These are phyloP conservation scores for Arthroderma sp. DNA, from an alignment of 2,329 filamentous ascomycete genomes.

Conservation along the genomic window DNA sequence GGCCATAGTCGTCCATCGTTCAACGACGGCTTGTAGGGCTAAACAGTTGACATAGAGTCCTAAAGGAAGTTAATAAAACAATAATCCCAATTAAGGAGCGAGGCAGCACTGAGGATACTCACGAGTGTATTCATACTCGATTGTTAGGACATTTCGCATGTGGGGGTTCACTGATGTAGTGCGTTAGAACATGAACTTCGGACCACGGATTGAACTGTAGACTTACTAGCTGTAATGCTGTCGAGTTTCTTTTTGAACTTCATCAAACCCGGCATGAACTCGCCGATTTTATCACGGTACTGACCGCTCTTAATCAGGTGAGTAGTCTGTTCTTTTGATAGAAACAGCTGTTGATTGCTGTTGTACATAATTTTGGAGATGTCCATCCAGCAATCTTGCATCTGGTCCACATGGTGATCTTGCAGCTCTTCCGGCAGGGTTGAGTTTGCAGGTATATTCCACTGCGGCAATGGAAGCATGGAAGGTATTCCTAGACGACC, in stretches of 20 bases:
- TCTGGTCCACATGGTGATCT: constrained; percentile 38
- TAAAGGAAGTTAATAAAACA: constrained; percentile 13
- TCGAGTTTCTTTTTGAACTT: constrained; percentile 77
- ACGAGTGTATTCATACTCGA: constrained; percentile 90
- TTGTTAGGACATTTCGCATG: constrained; percentile 65
- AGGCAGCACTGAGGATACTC: constrained; percentile 22
- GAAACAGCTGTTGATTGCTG: constrained; percentile 79
- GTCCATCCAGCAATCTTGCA: constrained; percentile 78
- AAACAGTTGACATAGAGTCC: constrained; percentile 80
- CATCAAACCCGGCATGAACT: constrained; percentile 64
- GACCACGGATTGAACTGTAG: not conserved
- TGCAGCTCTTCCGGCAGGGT: constrained; percentile 14
- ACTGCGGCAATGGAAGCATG: constrained; percentile 57
- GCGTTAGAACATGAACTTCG: not conserved
- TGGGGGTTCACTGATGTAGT: constrained; percentile 36
- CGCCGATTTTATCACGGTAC: constrained; percentile 67
- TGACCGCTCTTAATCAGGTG: constrained; percentile 75
- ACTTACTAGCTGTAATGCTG: constrained; percentile 39
- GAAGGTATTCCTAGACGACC: constrained; percentile 84
- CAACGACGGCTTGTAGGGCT: constrained; percentile 85
- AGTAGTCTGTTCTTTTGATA: constrained; percentile 73
- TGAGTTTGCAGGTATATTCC: constrained; percentile 27
- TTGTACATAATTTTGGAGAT: constrained; percentile 87
- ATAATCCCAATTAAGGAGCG: not conserved
- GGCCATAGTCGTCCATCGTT: constrained; percentile 67